Percentiles rank a stretch among this genome's conserved stretches.
Evolutionary conservation across 2,329 filamentous ascomycete species (phyloP).

Genomic region (Thermochaetoides dissita): DNA sequence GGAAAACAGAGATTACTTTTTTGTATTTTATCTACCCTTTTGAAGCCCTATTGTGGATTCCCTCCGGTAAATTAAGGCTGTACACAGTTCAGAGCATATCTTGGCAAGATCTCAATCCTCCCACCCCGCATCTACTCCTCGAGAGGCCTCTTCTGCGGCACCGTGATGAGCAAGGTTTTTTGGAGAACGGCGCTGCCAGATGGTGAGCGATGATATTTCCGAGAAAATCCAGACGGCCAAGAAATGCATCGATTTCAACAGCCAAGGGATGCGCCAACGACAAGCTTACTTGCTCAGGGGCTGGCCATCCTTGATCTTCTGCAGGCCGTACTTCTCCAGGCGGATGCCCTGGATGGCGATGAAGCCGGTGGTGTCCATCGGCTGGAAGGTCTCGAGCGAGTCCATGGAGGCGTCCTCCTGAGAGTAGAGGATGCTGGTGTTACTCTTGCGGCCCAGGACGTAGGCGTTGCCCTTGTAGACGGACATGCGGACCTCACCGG

Average conservation of each 20-base stretch:
- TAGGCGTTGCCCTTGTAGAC: conserved; percentile 25
- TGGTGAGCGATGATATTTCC: too few species aligned
- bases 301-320: conserved; percentile 26
- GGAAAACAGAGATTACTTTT: background rate
- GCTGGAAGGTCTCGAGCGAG: conserved; percentile 29
- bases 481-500: conserved; percentile 17
- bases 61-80: too few species aligned
- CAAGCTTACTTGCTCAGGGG: conserved; percentile 14
- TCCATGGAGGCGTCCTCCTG: conserved; percentile 38
- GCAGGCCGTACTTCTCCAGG: conserved; percentile 39
- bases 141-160: too few species aligned
- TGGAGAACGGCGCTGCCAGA: too few species aligned
- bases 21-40: conserved; percentile 2
- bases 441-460: conserved; percentile 30
- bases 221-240: too few species aligned
- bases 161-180: too few species aligned
- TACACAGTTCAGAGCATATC: too few species aligned
- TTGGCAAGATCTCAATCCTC: too few species aligned
- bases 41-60: too few species aligned
- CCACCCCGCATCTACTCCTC: too few species aligned
- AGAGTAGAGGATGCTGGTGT: conserved; percentile 36
- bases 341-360: conserved; percentile 57
- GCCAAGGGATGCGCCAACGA: background rate
- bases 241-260: background rate
- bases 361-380: conserved; percentile 34